A percentile compares a stretch with the other conserved stretches of the same genome.
phyloP scores from a whole-genome alignment of 177 flowering plant genomes.

The Vitis hybrid region DNA sequence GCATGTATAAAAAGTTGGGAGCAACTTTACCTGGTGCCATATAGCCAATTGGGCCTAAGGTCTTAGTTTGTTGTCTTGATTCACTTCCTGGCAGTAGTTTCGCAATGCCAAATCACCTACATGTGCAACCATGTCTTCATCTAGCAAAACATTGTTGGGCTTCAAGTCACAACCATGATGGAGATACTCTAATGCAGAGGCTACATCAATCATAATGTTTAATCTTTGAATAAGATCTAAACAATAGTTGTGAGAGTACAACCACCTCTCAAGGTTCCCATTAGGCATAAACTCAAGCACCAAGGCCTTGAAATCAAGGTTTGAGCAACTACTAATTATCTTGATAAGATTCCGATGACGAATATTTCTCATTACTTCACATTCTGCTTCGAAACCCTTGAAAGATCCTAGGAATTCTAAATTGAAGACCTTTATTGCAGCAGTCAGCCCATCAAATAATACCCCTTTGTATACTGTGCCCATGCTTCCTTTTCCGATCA shows the following conservation, averaged over 20 bases:
- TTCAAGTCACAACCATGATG: conserved; percentile 15
- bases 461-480: too few species aligned
- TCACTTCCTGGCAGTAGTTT: conserved; percentile 1
- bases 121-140: conserved; percentile 17
- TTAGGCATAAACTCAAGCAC: conserved; percentile 12
- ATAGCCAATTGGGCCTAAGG: conserved; percentile 10
- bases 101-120: conserved; percentile 16
- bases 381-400: conserved; percentile 9
- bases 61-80: conserved; percentile 4
- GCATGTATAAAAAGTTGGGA: neutral
- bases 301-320: neutral
- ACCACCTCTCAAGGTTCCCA: conserved; percentile 9
- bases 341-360: conserved; percentile 10
- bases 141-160: conserved; percentile 17
- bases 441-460: too few species aligned
- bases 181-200: conserved; percentile 14
- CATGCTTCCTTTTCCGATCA: too few species aligned
- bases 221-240: neutral
- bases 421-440: neutral
- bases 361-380: conserved; percentile 11
- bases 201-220: conserved; percentile 11
- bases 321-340: conserved; percentile 13
- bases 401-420: conserved; percentile 1
- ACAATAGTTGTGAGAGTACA: conserved; percentile 6
- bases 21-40: conserved; percentile 15